Percentiles rank a stretch among this genome's conserved stretches.
Conservation (phyloP, 2,329 filamentous ascomycete species). For the Fonsecaea erecta region DNA sequence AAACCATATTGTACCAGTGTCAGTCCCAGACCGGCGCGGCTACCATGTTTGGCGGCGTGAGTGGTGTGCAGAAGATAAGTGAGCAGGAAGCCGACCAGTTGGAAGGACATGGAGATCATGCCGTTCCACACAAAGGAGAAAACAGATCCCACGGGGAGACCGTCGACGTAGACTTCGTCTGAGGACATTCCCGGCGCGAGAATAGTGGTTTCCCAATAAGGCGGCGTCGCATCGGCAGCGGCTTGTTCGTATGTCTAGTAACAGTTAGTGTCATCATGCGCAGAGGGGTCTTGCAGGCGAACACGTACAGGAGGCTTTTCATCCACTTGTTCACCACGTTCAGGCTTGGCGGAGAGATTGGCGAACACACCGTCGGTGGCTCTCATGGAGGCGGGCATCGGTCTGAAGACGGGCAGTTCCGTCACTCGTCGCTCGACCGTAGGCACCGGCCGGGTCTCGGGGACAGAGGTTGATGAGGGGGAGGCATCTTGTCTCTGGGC, state of each 20-base stretch:
- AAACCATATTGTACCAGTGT: conserved; percentile 97
- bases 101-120: conserved; percentile 97
- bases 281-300: neutral
- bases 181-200: conserved; percentile 87
- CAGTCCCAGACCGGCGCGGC: conserved; percentile 89
- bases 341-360: conserved; percentile 89
- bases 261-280: conserved; percentile 42
- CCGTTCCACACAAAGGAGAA: conserved; percentile 78
- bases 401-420: conserved; percentile 57
- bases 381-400: conserved; percentile 44
- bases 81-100: conserved; percentile 94
- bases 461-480: conserved; percentile 9
- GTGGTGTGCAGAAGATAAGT: conserved; percentile 98
- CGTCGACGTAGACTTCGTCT: conserved; percentile 96
- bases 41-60: conserved; percentile 97
- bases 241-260: conserved; percentile 94
- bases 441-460: conserved; percentile 20
- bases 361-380: conserved; percentile 96
- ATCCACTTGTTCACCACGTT: conserved; percentile 78
- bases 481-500: conserved; percentile 22
- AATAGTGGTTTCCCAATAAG: conserved; percentile 99
- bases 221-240: conserved; percentile 90
- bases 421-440: conserved; percentile 56
- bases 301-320: conserved; percentile 86
- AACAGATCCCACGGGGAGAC: conserved; percentile 86